Base-by-base conservation (phyloP, 257 asterid genomes). In the Fraxinus quadrangulata region DNA sequence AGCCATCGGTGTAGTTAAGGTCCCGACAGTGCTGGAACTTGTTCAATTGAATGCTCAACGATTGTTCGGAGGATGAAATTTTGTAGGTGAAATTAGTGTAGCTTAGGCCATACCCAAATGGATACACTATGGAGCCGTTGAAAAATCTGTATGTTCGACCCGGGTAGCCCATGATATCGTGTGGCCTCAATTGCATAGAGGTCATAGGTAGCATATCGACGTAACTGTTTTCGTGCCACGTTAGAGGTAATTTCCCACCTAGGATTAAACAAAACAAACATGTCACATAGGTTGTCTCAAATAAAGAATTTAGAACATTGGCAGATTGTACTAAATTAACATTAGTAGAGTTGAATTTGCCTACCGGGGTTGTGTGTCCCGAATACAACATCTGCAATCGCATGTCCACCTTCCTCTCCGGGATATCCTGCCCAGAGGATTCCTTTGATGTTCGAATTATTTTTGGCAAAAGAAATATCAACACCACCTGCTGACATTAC, bases 371-470 rank as follows among this genome's bases (percentile, higher is more conserved):
- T 88, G 74, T 84, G 69, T 28, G 49, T 39, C 0, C 94, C 94
- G 51, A 86, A 87, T 54, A 87, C 66, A 19, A 87, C 84, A 31
- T 88, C 86, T 0, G 89, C 88, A 34, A 89, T 79, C 8, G 86
- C 90, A 2, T 26, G 75, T 1, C 91, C 93, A 12, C 93, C 91
- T 67, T 75, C 86, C 26, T 87, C 78, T 4, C 93, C 90, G 0
- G 91, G 87, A 63, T 85, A 89, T 37, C 93, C 88, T 21, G 82
- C 89, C 94, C 94, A 90, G 10, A 88, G 23, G 11, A 90, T 86
- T 0, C 85, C 59, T 0, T 17, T 37, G 51, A 90, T 66, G 0
- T 82, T 83, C 0, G 82, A 68, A 72, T 85, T 51, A 5, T 71
- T 31, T 26, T 79, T 82, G 7, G 92, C 88, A 67, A 84, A 84